phyloP scores from a whole-genome alignment of 2,329 filamentous ascomycete genomes.

The Colletotrichum scovillei region DNA sequence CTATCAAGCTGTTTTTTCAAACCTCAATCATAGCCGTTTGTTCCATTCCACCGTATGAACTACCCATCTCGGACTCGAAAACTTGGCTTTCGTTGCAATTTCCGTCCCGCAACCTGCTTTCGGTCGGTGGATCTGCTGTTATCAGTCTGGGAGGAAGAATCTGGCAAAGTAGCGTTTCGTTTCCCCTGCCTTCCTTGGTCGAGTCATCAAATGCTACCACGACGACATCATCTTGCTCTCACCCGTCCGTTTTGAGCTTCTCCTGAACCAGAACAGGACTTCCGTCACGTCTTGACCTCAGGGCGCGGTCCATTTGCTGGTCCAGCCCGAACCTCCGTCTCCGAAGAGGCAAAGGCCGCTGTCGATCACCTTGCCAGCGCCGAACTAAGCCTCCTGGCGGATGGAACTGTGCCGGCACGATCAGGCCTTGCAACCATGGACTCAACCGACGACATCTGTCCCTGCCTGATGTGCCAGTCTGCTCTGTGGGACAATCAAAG shows the following conservation, averaged over 20 bases:
- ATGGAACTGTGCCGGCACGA: conserved; percentile 21
- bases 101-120: conserved; percentile 18
- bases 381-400: conserved; percentile 21
- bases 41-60: not conserved
- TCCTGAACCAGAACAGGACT: conserved; percentile 13
- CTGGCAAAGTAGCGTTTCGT: not conserved
- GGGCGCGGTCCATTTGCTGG: conserved; percentile 15
- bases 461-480: not conserved
- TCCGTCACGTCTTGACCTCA: conserved; percentile 16
- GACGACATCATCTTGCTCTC: conserved; percentile 27
- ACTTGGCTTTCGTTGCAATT: not conserved
- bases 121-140: conserved; percentile 13
- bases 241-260: not conserved
- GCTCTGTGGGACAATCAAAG: not conserved
- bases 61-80: not conserved
- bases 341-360: conserved; percentile 29
- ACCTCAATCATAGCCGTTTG: not conserved
- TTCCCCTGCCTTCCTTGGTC: conserved; percentile 18
- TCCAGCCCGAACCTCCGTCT: conserved; percentile 9
- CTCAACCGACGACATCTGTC: conserved; percentile 11
- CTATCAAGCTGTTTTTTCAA: not conserved
- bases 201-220: conserved; percentile 8
- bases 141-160: not conserved
- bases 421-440: conserved; percentile 1
- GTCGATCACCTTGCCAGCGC: conserved; percentile 27